Evolutionary conservation across 164 flowering plant genomes (phyloP), one percentile per base, ranked within the genome.

Genomic region (Aristolochia fimbriata): DNA sequence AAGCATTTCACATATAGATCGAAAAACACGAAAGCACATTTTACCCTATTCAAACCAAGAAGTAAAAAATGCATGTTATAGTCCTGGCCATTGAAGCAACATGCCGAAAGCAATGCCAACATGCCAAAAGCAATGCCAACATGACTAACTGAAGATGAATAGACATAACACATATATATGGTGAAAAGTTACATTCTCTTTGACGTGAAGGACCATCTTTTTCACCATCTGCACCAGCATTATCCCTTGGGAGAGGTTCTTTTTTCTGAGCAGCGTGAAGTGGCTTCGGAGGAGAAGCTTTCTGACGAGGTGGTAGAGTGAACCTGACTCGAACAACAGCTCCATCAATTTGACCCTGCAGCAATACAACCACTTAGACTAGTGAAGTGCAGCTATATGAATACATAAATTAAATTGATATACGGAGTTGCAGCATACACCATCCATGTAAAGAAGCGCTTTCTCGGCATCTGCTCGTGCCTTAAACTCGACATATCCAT

Each of bases 321-420:
- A 90, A 90, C 73, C 74, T 82, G 23, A 87, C 94, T 21, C 71
- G 80, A 60, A 93, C 80, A 71, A 88, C 76, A 71, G 77, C 91
- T 7, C 99, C 99, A 81, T 93, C 99, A 76, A 90, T 83, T 75
- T 92, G 98, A 1, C 80, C 96, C 98, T 89, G 85, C 31, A 73
- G 48, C 4, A 62, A 53, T 22, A 43, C n/a, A 43, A 15, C 25
- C 24, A 22, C 43, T 37, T 37, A 37, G 43, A 37, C 43, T 37
- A 37, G 43, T 37, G 43, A 37, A 37, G 1, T 6, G 43, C 11
- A 37, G 10, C 9, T 7, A 37, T 37, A 1, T 6, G 43, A 1
- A 10, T 37, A 37, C 43, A 37, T 37, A 37, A n/a, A 37, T 37
- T 37, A 37, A 7, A 0, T 37, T 37, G 2, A 37, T 1, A 37